Percentiles rank a stretch among this genome's conserved stretches.
phyloP scores from a whole-genome alignment of 73 alveolate genomes.

The Paramecium bursaria region DNA sequence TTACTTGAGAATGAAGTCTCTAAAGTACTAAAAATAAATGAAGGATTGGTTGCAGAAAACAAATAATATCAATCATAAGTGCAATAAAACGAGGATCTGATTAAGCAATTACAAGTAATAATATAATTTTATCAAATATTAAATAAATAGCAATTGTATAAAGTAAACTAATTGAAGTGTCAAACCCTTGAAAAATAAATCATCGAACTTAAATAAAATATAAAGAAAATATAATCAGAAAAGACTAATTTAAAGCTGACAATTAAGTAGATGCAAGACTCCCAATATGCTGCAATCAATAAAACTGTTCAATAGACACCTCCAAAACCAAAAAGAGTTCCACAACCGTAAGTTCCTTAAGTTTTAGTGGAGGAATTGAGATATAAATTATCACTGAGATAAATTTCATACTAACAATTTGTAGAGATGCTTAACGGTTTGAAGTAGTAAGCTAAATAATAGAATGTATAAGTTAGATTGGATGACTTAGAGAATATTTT shows the following conservation, averaged over 20 bases:
- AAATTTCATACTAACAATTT: neutral
- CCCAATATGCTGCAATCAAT: neutral
- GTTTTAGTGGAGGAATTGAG: slow-evolving; percentile 12
- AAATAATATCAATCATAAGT: neutral
- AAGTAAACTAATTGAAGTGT: slow-evolving; percentile 7
- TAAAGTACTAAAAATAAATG: slow-evolving; percentile 40
- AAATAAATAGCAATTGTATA: slow-evolving; percentile 36
- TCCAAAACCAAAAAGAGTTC: slow-evolving; percentile 41
- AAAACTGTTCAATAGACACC: neutral
- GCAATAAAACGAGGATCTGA: slow-evolving; percentile 18
- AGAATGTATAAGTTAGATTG: slow-evolving; percentile 17
- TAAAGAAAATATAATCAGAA: slow-evolving; percentile 2
- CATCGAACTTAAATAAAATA: slow-evolving; percentile 19
- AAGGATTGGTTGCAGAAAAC: slow-evolving; percentile 32
- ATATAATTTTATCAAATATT: neutral
- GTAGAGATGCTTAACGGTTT: slow-evolving; percentile 24
- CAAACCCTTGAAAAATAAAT: slow-evolving; percentile 1
- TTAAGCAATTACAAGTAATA: slow-evolving; percentile 21
- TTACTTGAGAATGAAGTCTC: slow-evolving; percentile 28
- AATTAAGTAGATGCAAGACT: slow-evolving; percentile 12
- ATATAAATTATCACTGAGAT: slow-evolving; percentile 11
- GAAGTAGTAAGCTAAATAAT: slow-evolving; percentile 38
- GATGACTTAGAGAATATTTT: slow-evolving; percentile 40
- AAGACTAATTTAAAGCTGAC: slow-evolving; percentile 35
- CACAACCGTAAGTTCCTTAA: neutral